Conservation (phyloP, 2,329 filamentous ascomycete genomes). For the Chrysosphaeria jannelii region DNA sequence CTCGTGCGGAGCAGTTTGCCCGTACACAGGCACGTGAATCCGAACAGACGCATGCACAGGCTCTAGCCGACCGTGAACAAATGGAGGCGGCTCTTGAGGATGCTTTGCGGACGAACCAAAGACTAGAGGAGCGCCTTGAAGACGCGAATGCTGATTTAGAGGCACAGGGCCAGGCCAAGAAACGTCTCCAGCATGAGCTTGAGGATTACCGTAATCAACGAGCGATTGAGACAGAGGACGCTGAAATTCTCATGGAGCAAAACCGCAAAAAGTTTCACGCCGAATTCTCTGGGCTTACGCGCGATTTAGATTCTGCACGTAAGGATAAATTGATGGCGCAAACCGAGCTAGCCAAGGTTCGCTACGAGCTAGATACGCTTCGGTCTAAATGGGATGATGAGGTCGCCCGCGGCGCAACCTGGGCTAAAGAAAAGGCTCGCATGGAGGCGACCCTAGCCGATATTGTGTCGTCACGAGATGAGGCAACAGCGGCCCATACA, state of each 20-base stretch:
- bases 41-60: constrained; percentile 65
- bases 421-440: constrained; percentile 90
- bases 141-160: constrained; percentile 77
- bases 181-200: constrained; percentile 81
- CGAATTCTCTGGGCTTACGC: constrained; percentile 66
- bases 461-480: constrained; percentile 69
- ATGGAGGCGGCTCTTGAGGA: constrained; percentile 74
- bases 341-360: constrained; percentile 57
- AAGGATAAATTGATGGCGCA: constrained; percentile 70
- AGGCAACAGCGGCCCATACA: constrained; percentile 76
- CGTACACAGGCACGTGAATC: constrained; percentile 70
- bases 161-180: constrained; percentile 63
- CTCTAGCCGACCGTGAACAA: constrained; percentile 76
- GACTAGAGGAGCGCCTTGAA: constrained; percentile 70
- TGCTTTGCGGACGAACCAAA: constrained; percentile 64
- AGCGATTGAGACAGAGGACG: constrained; percentile 90
- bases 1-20: constrained; percentile 76
- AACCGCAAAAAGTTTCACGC: constrained; percentile 92
- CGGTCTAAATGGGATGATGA: constrained; percentile 96
- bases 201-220: constrained; percentile 90
- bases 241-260: constrained; percentile 85
- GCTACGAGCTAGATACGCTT: constrained; percentile 88
- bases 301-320: constrained; percentile 76
- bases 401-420: constrained; percentile 86
- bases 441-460: constrained; percentile 74